These are phyloP conservation scores for Amborella trichopoda DNA, from an alignment of 164 flowering plant species.

Conservation along the genomic window DNA sequence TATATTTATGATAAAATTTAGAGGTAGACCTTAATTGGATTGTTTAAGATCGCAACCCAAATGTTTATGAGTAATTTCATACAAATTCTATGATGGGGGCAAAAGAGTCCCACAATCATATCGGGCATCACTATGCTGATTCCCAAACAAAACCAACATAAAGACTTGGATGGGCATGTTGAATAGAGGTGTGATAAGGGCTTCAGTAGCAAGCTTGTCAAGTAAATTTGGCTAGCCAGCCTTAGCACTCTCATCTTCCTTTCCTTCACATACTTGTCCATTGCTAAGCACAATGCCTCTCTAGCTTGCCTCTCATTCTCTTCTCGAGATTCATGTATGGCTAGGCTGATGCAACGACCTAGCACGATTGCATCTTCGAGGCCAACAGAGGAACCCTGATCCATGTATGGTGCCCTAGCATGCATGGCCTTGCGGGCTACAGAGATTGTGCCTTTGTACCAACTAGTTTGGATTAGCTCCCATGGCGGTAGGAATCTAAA, in stretches of 20 bases:
- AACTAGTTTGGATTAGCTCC: constrained; percentile 13
- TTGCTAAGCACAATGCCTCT: constrained; percentile 9
- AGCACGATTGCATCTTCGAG: constrained; percentile 34
- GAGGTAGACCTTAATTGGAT: no score
- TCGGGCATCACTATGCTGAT: not conserved
- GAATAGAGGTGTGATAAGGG: not conserved
- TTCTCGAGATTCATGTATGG: not conserved
- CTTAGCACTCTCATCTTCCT: constrained; percentile 16
- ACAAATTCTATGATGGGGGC: no score
- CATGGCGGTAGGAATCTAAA: constrained; percentile 24
- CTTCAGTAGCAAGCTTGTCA: not conserved
- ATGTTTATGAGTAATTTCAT: no score
- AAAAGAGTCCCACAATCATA: constrained; percentile 1
- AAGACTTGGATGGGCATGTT: not conserved
- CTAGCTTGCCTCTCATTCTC: not conserved
- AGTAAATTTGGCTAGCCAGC: constrained; percentile 8
- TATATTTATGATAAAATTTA: no score
- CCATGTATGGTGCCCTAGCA: constrained; percentile 27
- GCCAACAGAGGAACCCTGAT: constrained; percentile 27
- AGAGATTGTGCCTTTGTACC: constrained; percentile 15
- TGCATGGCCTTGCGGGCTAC: constrained; percentile 36
- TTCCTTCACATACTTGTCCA: constrained; percentile 18
- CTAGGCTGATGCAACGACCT: constrained; percentile 21
- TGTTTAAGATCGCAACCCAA: no score
- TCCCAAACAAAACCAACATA: not conserved